Evolutionary conservation across 495 filamentous ascomycete genomes (phyloP), one percentile per base, ranked within the genome.

Genomic region (Talaromyces borbonicus): DNA sequence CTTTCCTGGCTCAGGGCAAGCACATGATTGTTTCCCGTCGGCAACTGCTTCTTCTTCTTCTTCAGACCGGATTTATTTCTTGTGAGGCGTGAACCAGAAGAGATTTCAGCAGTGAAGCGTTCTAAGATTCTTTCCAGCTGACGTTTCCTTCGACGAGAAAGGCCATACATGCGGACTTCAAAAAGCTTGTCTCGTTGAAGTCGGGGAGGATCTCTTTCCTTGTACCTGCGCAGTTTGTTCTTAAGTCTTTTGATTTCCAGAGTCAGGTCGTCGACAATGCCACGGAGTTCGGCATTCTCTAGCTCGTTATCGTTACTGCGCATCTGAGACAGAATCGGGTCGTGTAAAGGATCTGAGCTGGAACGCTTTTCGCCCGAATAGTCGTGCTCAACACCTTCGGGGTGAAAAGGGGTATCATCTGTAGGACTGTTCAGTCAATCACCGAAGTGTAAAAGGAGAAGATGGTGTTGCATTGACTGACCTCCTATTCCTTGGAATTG

Each of bases 191-290:
- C 84, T 4, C 14, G 37, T 24, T 69, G 57, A 22, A 75, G 58
- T 43, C 86, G 59, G 49, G 77, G 71, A 25, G 74, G 63, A 25
- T 76, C 74, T 9, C 82, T 74, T 38, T 73, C 77, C 56, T 83
- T 80, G 49, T 83, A 83, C 44, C 78, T 77, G 54, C 68, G 78
- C 47, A 90, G 49, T 52, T 77, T 80, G 50, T 77, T 74, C 60
- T 80, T 86, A 41, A 90, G 58, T 48, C 75, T 78, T 54, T 85
- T 62, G 60, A 83, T 85, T 52, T 83, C 79, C 26, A 85, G 62
- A 0, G 82, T 86, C 42, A 86, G 56, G 54, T 86, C 83, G 50
- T 85, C 82, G 32, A 86, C 84, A 25, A 86, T 78, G 49, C 78
- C 77, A 39, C 80, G 66, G 46, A 70, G 82, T 49, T 78, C 77